phyloP scores from a whole-genome alignment of 2,329 filamentous ascomycete genomes.

The Ophiostoma australiae region DNA sequence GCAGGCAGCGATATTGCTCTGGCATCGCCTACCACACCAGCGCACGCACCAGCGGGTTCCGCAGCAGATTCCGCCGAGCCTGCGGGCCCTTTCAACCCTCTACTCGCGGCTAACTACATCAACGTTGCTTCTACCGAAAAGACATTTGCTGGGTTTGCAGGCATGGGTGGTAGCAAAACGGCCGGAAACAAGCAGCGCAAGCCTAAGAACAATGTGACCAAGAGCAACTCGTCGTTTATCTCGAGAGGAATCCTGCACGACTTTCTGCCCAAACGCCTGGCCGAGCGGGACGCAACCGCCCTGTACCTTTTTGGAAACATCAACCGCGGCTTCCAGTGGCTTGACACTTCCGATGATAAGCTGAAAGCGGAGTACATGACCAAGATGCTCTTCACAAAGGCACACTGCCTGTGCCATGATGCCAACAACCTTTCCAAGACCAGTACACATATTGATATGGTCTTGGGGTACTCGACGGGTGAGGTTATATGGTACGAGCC shows the following conservation, averaged over 20 bases:
- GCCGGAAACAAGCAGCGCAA: slow-evolving; percentile 67
- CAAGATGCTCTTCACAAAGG: slow-evolving; percentile 95
- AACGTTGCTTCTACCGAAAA: slow-evolving; percentile 44
- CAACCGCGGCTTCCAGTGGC: slow-evolving; percentile 92
- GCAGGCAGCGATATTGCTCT: slow-evolving; percentile 25
- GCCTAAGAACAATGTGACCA: slow-evolving; percentile 96
- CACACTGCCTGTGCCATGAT: slow-evolving; percentile 91
- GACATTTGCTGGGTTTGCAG: slow-evolving; percentile 76
- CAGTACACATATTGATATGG: slow-evolving; percentile 74
- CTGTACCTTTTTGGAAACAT: slow-evolving; percentile 92
- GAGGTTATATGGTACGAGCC: slow-evolving; percentile 99
- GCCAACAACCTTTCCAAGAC: slow-evolving; percentile 80
- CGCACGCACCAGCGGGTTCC: slow-evolving; percentile 34
- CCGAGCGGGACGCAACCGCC: slow-evolving; percentile 72
- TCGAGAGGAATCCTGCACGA: slow-evolving; percentile 95
- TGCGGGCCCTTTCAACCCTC: slow-evolving; percentile 15
- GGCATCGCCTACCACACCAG: slow-evolving; percentile 49
- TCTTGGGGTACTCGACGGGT: slow-evolving; percentile 93
- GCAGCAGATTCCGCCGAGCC: background rate
- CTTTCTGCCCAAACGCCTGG: slow-evolving; percentile 67
- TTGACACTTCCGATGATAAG: slow-evolving; percentile 76
- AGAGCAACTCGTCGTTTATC: slow-evolving; percentile 97
- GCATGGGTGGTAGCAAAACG: slow-evolving; percentile 60
- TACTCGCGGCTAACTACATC: slow-evolving; percentile 35
- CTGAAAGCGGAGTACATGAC: slow-evolving; percentile 81